Evolutionary conservation across 331 rosid genomes (phyloP), one percentile per base, ranked within the genome.

Genomic region (Malus hybrid): DNA sequence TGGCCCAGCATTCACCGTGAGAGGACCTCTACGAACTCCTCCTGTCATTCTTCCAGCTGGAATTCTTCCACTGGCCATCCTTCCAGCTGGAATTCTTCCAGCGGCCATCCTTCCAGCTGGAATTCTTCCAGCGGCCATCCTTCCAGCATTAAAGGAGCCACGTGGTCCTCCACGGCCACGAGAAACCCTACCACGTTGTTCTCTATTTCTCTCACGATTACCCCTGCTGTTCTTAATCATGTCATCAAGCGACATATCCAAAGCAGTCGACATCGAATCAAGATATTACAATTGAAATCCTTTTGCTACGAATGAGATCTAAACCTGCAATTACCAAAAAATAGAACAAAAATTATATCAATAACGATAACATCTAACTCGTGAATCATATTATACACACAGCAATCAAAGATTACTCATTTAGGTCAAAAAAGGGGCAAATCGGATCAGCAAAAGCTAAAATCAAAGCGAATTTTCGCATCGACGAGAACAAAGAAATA

Each of bases 241-340:
- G 70, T 90, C 99, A 78, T 93, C 95, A 69, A 93, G 95, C n/a
- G 98, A 84, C 88, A 93, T 87, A 66, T 94, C 99, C 96, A 94
- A 42, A 42, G 46, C 13, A 3, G 46, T 42, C 13, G 97, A 82
- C 98, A 94, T 94, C 28, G 79, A 67, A 78, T 62, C 65, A 13
- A 29, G 32, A 46, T 3, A 14, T n/a, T 14, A 28, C 62, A 66
- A 39, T 20, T 56, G 27, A 55, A 64, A 67, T 60, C 56, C 57
- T 73, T 44, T 14, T 22, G n/a, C 57, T 6, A 44, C 14, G 6
- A 39, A 48, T 2, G 28, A 52, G 64, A 18, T 52, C 66, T 36
- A 70, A 70, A 65, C 65, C 81, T 81, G 78, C 78, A 56, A 44
- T 15, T 20, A 15, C 5, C 5, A 63, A 71, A 22, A 24, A 5